Percentiles rank a stretch among this genome's conserved stretches.
Conservation (phyloP, 2,329 filamentous ascomycete species). For the Cordyceps pruinosa region DNA sequence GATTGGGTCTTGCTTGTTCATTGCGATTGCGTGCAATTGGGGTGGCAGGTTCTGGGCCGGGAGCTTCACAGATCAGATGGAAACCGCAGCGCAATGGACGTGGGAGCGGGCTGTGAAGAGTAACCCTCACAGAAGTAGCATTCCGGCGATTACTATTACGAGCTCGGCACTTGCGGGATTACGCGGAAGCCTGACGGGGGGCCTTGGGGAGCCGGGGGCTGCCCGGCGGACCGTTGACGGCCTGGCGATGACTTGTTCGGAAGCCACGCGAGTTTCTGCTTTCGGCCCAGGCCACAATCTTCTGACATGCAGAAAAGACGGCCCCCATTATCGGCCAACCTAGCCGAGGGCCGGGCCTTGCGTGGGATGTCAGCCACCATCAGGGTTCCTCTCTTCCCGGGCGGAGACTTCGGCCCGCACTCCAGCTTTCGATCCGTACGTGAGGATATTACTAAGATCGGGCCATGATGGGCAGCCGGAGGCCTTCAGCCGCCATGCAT, state of each 20-base stretch:
- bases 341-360: neutral
- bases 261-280: neutral
- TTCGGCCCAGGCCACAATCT: neutral
- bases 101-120: neutral
- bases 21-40: neutral
- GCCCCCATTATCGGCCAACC: neutral
- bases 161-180: no score
- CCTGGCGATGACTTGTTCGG: neutral
- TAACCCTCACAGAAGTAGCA: neutral
- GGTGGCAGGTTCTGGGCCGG: no score
- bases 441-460: slow-evolving; percentile 5
- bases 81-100: no score
- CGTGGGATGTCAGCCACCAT: neutral
- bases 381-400: neutral
- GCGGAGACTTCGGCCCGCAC: neutral
- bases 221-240: no score
- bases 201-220: no score
- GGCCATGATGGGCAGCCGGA: neutral
- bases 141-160: neutral
- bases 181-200: neutral
- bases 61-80: no score
- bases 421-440: neutral
- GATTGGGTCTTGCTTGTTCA: neutral
- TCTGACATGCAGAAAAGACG: neutral
- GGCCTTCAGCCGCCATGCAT: neutral